These are phyloP conservation scores for Podospora bellae-mahoneyi DNA, from an alignment of 495 filamentous ascomycete genomes.

Conservation along the genomic window DNA sequence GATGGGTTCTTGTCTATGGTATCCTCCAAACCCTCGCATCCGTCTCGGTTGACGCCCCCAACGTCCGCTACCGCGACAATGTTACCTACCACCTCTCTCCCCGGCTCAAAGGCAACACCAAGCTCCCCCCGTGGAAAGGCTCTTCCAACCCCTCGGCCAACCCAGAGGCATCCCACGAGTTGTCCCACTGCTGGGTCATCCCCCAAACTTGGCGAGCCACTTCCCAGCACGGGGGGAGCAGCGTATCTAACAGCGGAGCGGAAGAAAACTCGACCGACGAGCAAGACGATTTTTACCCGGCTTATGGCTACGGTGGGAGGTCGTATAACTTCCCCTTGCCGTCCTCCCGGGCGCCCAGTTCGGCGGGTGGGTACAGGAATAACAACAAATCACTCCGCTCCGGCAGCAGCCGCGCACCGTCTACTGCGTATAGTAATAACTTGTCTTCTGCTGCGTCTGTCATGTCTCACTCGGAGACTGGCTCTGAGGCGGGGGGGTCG, in stretches of 20 bases:
- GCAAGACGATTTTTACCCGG: constrained; percentile 6
- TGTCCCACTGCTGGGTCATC: constrained; percentile 60
- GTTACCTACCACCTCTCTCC: constrained; percentile 65
- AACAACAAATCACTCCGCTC: constrained; percentile 26
- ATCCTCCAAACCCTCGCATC: constrained; percentile 66
- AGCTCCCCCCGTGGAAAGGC: constrained; percentile 57
- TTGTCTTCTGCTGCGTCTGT: constrained; percentile 17
- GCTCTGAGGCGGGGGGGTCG: background rate
- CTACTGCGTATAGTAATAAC: constrained; percentile 21
- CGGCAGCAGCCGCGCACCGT: constrained; percentile 24
- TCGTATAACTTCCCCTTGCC: constrained; percentile 37
- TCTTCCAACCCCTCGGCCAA: constrained; percentile 24
- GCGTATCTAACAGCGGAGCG: constrained; percentile 24
- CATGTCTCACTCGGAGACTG: background rate
- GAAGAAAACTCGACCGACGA: constrained; percentile 33
- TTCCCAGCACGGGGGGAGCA: constrained; percentile 18
- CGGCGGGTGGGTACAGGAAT: constrained; percentile 20
- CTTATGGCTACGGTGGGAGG: background rate
- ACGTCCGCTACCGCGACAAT: constrained; percentile 55
- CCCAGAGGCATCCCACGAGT: constrained; percentile 52
- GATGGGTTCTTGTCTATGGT: constrained; percentile 73
- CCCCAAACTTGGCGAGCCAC: constrained; percentile 43
- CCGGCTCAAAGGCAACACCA: constrained; percentile 48
- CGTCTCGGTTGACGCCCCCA: constrained; percentile 63
- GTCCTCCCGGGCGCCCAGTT: constrained; percentile 28